These are phyloP conservation scores for Suillus brevipes DNA, from an alignment of 768 basidiomycete genomes.

Conservation along the genomic window DNA sequence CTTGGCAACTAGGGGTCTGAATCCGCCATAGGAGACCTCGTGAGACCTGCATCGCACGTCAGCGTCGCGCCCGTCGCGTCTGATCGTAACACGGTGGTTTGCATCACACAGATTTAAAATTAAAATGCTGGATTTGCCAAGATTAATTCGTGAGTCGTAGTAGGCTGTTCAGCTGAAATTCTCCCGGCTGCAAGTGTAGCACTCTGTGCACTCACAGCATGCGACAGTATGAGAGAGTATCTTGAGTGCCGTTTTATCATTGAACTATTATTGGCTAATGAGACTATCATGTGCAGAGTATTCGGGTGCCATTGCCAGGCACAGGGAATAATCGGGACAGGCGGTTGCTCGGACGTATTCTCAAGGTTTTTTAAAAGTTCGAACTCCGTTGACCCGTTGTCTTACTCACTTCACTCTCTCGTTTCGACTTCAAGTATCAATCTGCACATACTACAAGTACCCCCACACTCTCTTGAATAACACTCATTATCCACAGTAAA, in stretches of 20 bases:
- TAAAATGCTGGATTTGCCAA: background rate
- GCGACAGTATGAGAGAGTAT: background rate
- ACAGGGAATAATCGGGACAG: background rate
- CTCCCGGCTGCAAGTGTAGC: background rate
- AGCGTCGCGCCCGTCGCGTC: background rate
- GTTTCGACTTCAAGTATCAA: background rate
- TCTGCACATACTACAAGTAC: conserved; percentile 9
- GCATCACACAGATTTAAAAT: background rate
- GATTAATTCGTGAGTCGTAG: background rate
- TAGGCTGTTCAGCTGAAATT: background rate
- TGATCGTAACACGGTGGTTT: background rate
- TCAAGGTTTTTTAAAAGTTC: conserved; percentile 16
- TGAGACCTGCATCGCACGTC: background rate
- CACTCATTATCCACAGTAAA: conserved; percentile 15
- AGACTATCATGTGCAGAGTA: background rate
- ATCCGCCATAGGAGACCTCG: background rate
- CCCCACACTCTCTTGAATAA: conserved; percentile 26
- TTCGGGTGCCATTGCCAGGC: background rate
- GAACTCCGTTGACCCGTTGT: conserved; percentile 32
- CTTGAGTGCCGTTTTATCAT: background rate
- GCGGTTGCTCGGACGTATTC: background rate
- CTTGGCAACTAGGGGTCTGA: background rate
- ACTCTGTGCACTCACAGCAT: no score
- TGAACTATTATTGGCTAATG: background rate
- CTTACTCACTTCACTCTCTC: conserved; percentile 1